A percentile compares a stretch with the other conserved stretches of the same genome.
These are phyloP conservation scores for Camellia japonica DNA, from an alignment of 148 eudicot genomes.

Conservation along the genomic window DNA sequence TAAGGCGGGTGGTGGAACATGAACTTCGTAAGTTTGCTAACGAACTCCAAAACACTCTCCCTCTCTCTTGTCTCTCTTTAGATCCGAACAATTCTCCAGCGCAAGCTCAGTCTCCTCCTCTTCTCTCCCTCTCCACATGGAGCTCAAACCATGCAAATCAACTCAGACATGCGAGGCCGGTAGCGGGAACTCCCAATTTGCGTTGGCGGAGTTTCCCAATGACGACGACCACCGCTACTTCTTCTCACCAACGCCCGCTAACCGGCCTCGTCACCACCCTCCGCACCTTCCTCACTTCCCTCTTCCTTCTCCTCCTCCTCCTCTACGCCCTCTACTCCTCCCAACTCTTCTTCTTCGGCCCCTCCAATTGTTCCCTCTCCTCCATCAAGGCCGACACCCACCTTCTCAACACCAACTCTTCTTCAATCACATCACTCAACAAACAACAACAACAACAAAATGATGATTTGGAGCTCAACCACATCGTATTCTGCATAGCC, in stretches of 20 bases:
- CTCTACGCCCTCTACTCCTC: conserved; percentile 48
- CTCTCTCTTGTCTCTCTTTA: neutral
- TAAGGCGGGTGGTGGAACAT: too few relatives aligned
- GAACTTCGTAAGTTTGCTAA: conserved; percentile 5
- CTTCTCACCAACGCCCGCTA: conserved; percentile 1
- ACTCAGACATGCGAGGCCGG: neutral
- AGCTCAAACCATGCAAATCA: conserved; percentile 18
- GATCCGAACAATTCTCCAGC: conserved; percentile 32
- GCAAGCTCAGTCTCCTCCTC: conserved; percentile 21
- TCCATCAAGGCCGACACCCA: neutral
- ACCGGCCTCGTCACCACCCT: conserved; percentile 12
- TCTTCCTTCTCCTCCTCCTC: conserved; percentile 30
- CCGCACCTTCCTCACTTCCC: conserved; percentile 26
- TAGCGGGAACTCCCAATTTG: neutral
- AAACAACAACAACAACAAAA: neutral
- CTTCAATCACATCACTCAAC: neutral
- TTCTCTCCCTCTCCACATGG: conserved; percentile 8
- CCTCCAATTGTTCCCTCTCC: conserved; percentile 8
- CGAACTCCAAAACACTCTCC: conserved; percentile 15
- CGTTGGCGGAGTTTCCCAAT: neutral
- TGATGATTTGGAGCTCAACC: conserved; percentile 34
- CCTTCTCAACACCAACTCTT: neutral
- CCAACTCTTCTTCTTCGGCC: conserved; percentile 31
- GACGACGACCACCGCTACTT: neutral
- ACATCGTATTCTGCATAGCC: conserved; percentile 61